Conservation (phyloP, 306 rosid genomes). For the Benincasa hispida region DNA sequence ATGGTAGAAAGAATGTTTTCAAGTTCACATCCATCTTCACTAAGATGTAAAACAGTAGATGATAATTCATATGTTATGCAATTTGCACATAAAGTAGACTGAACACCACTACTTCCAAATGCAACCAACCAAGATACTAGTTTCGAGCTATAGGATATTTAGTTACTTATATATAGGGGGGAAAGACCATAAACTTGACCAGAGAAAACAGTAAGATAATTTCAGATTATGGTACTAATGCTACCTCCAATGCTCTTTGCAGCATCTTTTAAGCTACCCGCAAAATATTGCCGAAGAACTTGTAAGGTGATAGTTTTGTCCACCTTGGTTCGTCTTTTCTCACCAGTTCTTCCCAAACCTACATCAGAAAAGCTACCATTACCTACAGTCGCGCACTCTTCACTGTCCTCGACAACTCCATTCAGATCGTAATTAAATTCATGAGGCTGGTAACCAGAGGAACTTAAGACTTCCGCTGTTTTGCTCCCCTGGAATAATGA, state of each 20-base stretch:
- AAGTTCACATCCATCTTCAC: not conserved
- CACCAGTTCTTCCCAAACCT: slow-evolving; percentile 37
- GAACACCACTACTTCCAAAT: not conserved
- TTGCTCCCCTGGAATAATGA: slow-evolving; percentile 22
- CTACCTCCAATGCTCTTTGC: slow-evolving; percentile 97
- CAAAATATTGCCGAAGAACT: slow-evolving; percentile 74
- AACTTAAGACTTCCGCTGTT: slow-evolving; percentile 19
- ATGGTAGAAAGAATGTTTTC: not conserved
- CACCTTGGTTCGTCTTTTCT: slow-evolving; percentile 62
- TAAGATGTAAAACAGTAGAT: not conserved
- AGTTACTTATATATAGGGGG: not conserved
- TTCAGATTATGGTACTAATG: not conserved
- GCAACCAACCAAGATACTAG: not conserved
- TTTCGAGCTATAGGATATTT: not conserved
- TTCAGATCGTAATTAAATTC: slow-evolving; percentile 20
- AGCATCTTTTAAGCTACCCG: slow-evolving; percentile 95
- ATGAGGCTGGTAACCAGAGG: slow-evolving; percentile 23
- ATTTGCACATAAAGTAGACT: not conserved
- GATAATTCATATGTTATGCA: not conserved
- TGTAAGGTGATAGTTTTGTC: slow-evolving; percentile 78
- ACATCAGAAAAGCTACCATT: slow-evolving; percentile 38
- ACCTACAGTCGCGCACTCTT: slow-evolving; percentile 30
- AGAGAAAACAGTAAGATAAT: not conserved
- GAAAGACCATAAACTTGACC: not conserved
- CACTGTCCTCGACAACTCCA: slow-evolving; percentile 24